Evolutionary conservation across 2,329 filamentous ascomycete genomes (phyloP), one percentile per base, ranked within the genome.

Genomic region (Pseudogymnoascus sp.): DNA sequence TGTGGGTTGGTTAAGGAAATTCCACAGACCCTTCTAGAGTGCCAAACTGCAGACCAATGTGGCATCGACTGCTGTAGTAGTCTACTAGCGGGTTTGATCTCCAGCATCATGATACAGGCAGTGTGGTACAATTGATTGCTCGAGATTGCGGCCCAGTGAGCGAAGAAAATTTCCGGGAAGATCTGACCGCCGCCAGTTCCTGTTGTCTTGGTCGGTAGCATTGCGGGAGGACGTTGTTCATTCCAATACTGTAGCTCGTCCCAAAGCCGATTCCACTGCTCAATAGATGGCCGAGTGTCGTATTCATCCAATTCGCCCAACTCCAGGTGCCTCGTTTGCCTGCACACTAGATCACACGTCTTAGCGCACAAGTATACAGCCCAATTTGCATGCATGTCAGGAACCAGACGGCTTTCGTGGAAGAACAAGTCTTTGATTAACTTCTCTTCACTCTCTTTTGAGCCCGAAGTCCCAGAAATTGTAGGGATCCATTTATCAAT

Each of bases 311-410:
- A 70, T 63, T 79, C 75, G 5, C 77, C 78, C 1, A 82, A 73
- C 67, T 83, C 80, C 2, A 77, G 67, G 66, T 76, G 80, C 36
- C 78, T 77, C 2, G 80, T 82, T 16, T 77, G 78, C 62, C 79
- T 75, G 7, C 79, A 77, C 11, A 82, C 73, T 2, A 85, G 76
- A 66, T 83, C 78, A 64, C 79, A 82, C 1, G 78, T 78, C 63
- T 77, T 78, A 3, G 82, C 79, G 61, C 78, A 80, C 1, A 86
- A 76, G 66, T 82, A 86, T 2, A 86, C 82, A 6, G 83, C 77
- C 66, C 82, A 83, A 67, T 86, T 86, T 34, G 83, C 83, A 66
- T 84, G 79, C 77, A 81, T 83, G 67, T 86, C 83, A 4, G 79
- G 75, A 42, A 68, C 42, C 71, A 69, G 34, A 73, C 73, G 4